Percentiles rank a stretch among this genome's conserved stretches.
These are phyloP conservation scores for Lachnellula willkommii DNA, from an alignment of 2,329 filamentous ascomycete genomes.

Conservation along the genomic window DNA sequence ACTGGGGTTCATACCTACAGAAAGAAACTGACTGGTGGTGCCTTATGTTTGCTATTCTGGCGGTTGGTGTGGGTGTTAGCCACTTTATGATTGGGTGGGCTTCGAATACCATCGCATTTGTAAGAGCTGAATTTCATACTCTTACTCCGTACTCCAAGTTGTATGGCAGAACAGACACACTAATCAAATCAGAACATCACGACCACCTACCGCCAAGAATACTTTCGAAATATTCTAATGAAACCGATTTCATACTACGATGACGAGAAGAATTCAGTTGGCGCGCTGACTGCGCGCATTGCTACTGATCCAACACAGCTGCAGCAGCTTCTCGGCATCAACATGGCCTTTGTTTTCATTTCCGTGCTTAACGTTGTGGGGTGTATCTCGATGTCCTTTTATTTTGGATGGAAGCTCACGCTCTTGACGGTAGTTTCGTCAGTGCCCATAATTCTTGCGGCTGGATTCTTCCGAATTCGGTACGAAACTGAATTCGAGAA, in stretches of 20 bases:
- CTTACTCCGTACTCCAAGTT: conserved; percentile 15
- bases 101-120: conserved; percentile 35
- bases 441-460: conserved; percentile 43
- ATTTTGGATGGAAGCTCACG: conserved; percentile 70
- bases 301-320: conserved; percentile 42
- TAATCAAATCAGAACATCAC: conserved; percentile 24
- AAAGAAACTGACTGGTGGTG: conserved; percentile 40
- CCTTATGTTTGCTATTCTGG: conserved; percentile 44
- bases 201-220: conserved; percentile 35
- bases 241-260: conserved; percentile 40
- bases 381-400: conserved; percentile 59
- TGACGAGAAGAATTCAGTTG: conserved; percentile 39
- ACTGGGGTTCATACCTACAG: conserved; percentile 18
- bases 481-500: conserved; percentile 49
- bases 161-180: background rate
- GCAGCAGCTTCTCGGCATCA: conserved; percentile 42
- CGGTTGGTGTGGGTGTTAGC: conserved; percentile 36
- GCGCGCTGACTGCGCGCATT: conserved; percentile 40
- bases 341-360: conserved; percentile 49
- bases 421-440: conserved; percentile 58
- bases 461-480: conserved; percentile 43
- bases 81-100: conserved; percentile 25
- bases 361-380: conserved; percentile 62
- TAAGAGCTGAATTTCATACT: conserved; percentile 23
- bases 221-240: conserved; percentile 38